These are phyloP conservation scores for Acanthamoeba castellanii DNA, from an alignment of 208 protist genomes.

Conservation along the genomic window DNA sequence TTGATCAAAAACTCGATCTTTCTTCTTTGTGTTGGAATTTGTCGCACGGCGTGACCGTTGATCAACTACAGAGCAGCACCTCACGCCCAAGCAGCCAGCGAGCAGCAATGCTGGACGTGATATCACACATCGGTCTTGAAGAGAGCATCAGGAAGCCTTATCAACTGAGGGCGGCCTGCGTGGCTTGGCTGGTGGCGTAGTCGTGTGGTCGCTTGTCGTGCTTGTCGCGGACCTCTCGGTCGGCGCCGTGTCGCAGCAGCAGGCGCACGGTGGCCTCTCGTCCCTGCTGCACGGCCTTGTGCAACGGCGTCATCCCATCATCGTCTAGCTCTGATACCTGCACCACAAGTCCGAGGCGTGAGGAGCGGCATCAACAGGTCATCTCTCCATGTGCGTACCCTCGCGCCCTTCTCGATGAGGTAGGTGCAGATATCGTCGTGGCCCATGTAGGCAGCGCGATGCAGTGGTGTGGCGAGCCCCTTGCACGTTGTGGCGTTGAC, in stretches of 20 bases:
- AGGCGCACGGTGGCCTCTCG: slow-evolving; percentile 14
- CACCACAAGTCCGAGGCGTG: neutral
- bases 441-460: slow-evolving; percentile 41
- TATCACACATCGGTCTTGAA: no score
- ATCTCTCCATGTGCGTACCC: neutral
- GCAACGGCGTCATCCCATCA: slow-evolving; percentile 54
- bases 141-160: neutral
- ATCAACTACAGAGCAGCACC: no score
- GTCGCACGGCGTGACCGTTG: neutral
- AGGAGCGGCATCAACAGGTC: neutral
- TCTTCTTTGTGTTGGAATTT: neutral
- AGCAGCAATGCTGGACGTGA: no score
- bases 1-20: no score
- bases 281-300: slow-evolving; percentile 54
- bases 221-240: neutral
- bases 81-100: no score
- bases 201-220: neutral
- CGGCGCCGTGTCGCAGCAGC: neutral
- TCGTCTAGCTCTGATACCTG: slow-evolving; percentile 45
- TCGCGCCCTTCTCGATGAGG: neutral
- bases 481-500: neutral
- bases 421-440: slow-evolving; percentile 26
- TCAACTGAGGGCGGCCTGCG: neutral
- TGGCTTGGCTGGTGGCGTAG: neutral
- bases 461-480: slow-evolving; percentile 22